Conservation (phyloP, 768 basidiomycete genomes). For the Cyclocybe aegerita region DNA sequence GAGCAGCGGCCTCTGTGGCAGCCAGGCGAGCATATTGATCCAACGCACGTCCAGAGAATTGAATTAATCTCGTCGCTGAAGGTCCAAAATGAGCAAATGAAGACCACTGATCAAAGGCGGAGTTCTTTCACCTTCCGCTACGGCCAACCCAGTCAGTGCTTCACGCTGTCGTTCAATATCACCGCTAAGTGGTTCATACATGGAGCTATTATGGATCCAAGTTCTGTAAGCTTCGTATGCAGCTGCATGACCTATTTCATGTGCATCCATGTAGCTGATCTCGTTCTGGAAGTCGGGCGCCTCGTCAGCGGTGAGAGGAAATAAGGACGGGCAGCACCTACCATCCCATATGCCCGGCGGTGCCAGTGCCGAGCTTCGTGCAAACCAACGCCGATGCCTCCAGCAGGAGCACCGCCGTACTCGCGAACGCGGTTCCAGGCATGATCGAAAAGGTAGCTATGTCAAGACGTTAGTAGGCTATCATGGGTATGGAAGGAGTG, state of each 20-base stretch:
- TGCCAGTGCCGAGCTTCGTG: constrained; percentile 69
- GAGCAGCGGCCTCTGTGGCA: constrained; percentile 66
- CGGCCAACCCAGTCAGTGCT: constrained; percentile 63
- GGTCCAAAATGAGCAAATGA: constrained; percentile 3
- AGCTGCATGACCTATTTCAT: constrained; percentile 73
- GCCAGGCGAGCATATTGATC: constrained; percentile 47
- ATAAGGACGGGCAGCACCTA: constrained; percentile 35
- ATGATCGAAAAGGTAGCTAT: constrained; percentile 56
- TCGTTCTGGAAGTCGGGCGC: constrained; percentile 40
- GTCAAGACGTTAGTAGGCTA: constrained; percentile 25
- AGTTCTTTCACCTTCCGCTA: constrained; percentile 59
- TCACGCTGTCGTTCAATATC: constrained; percentile 65
- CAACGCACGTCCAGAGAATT: constrained; percentile 41
- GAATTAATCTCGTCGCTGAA: constrained; percentile 59
- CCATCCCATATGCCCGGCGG: constrained; percentile 60
- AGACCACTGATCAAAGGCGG: background rate
- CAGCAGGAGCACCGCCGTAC: constrained; percentile 29
- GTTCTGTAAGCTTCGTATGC: constrained; percentile 75
- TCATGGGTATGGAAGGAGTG: constrained; percentile 13
- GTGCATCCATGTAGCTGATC: constrained; percentile 47
- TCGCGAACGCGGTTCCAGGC: constrained; percentile 49
- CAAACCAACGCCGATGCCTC: constrained; percentile 47
- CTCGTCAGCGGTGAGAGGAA: background rate
- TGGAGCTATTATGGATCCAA: constrained; percentile 56
- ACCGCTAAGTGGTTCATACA: constrained; percentile 56